Conservation (phyloP, 148 eudicot species). For the Nepenthes mirabilis region DNA sequence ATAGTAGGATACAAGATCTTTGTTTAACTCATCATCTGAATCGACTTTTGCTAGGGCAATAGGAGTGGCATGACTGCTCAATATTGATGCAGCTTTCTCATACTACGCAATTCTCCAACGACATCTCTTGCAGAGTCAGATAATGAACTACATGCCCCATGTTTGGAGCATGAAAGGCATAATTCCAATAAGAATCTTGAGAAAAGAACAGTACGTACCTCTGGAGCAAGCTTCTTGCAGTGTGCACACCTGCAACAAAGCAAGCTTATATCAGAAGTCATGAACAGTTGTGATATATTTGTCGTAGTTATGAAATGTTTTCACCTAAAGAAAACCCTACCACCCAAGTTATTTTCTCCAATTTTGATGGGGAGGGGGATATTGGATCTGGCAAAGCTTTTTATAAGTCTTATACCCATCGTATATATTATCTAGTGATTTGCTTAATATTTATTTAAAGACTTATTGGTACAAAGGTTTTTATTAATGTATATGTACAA, state of each 20-base stretch:
- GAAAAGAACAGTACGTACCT: not conserved
- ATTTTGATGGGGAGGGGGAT: no score
- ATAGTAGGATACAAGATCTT: conserved; percentile 30
- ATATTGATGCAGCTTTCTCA: conserved; percentile 52
- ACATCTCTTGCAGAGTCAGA: conserved; percentile 1
- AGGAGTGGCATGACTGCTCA: conserved; percentile 40
- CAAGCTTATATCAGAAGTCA: not conserved
- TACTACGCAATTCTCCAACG: conserved; percentile 19
- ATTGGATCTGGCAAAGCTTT: no score
- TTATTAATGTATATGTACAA: no score
- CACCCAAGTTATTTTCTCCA: no score
- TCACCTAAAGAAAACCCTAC: no score
- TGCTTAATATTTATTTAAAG: no score
- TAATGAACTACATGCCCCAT: not conserved
- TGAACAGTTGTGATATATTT: not conserved
- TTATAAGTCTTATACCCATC: no score
- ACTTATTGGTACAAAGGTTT: no score
- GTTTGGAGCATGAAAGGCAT: not conserved
- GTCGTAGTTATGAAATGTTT: no score
- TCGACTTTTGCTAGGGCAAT: conserved; percentile 53
- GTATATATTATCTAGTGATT: no score
- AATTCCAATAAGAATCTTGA: not conserved
- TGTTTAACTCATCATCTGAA: conserved; percentile 45
- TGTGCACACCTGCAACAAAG: not conserved
- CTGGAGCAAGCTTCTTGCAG: not conserved